These are phyloP conservation scores for Geosiphon pyriformis DNA, from an alignment of 192 early-diverging fungal genomes.

Conservation along the genomic window DNA sequence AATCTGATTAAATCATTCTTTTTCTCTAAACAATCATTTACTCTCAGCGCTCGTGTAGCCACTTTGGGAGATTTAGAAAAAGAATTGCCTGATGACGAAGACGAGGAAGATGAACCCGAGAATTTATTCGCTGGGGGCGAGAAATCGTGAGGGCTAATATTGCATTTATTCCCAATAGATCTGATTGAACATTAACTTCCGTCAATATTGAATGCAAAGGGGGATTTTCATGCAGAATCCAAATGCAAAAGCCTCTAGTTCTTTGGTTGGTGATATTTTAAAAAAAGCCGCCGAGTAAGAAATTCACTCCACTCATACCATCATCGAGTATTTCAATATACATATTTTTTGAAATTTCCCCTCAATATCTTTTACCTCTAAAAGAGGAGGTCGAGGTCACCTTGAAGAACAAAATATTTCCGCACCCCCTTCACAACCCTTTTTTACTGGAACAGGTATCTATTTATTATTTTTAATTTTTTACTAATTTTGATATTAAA, in stretches of 20 bases:
- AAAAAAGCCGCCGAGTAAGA: constrained; percentile 67
- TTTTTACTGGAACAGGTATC: constrained; percentile 33
- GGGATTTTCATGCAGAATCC: constrained; percentile 37
- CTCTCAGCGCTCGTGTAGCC: constrained; percentile 34
- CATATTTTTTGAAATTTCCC: neutral
- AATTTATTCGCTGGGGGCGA: constrained; percentile 92
- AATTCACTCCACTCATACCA: too few species aligned
- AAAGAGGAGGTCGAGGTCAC: constrained; percentile 28
- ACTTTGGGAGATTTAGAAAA: constrained; percentile 43
- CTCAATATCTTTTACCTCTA: too few species aligned
- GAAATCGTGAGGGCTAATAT: constrained; percentile 66
- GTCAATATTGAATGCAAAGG: neutral
- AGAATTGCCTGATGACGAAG: constrained; percentile 32
- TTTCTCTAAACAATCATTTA: too few species aligned
- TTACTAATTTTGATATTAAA: neutral
- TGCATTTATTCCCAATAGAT: constrained; percentile 16
- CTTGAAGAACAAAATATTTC: constrained; percentile 28
- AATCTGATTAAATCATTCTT: too few species aligned
- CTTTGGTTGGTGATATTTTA: constrained; percentile 71
- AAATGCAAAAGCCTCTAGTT: constrained; percentile 40
- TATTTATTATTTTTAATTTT: constrained; percentile 1
- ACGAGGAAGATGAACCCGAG: constrained; percentile 46
- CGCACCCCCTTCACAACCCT: constrained; percentile 21
- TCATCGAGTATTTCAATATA: neutral
- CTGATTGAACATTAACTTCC: neutral